Evolutionary conservation across 2,329 filamentous ascomycete species (phyloP), one percentile per base, ranked within the genome.

Genomic region (Colletotrichum lupini): DNA sequence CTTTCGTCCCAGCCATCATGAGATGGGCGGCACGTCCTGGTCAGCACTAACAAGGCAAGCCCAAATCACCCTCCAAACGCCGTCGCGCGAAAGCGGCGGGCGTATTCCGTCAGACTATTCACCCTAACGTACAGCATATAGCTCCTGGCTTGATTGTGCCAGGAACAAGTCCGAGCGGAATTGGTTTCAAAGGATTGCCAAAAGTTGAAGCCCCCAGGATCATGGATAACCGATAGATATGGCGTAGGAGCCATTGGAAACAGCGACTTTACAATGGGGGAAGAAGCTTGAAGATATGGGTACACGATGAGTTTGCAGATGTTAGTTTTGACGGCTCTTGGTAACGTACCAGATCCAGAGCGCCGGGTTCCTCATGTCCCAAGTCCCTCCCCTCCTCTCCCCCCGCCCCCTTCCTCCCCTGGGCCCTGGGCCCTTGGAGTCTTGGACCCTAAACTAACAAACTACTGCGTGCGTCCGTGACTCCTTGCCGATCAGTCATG

Each of bases 311-410:
- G 32, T 35, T 35, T n/a, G 30, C 32, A 55, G 52, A 59, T 19
- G 32, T 56, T 35, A 42, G 46, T 22, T 52, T 56, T 69, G 65
- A 73, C 65, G 62, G 24, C 28, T 69, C 58, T 65, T 53, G 49
- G 65, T 74, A 73, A 73, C 69, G 69, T 73, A 73, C 73, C 69
- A 46, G 60, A 73, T 73, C 69, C 69, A 74, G 73, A 56, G 69
- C 37, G 60, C 30, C 67, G 71, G 71, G 71, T 35, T 37, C 49
- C 30, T 57, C 56, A 26, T 35, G 7, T 12, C 37, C 26, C 26
- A 26, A 26, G 26, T 26, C 26, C 26, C 26, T 26, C 26, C 26
- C 26, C 26, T 26, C 26, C 26, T 26, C 26, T 26, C 26, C 26
- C 26, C 26, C 26, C 26, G 26, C 26, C 26, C 26, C 26, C 26